Evolutionary conservation across 345 rosid species (phyloP).

Genomic region (Pistacia vera): DNA sequence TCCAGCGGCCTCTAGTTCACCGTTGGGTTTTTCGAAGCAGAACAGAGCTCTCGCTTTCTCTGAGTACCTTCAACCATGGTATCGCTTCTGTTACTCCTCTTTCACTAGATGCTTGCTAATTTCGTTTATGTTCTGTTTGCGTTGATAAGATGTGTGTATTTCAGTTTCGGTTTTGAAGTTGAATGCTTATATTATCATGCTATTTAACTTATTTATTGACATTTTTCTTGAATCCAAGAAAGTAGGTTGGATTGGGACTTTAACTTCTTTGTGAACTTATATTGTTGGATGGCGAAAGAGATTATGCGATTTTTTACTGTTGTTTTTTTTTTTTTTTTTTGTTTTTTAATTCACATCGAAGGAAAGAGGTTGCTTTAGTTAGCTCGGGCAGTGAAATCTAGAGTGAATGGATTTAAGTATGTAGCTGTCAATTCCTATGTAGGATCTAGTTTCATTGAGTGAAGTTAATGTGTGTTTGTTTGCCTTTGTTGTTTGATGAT

Average conservation of each 20-base stretch:
- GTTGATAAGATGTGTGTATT: not conserved
- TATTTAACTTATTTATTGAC: too few species aligned
- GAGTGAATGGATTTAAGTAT: not conserved
- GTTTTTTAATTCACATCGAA: not conserved
- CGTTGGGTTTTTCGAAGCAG: constrained; percentile 4
- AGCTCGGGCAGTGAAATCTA: not conserved
- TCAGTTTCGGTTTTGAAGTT: not conserved
- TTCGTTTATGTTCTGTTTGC: not conserved
- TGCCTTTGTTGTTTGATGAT: too few species aligned
- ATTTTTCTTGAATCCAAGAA: too few species aligned
- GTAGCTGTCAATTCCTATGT: not conserved
- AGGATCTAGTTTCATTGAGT: not conserved
- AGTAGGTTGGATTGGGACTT: not conserved
- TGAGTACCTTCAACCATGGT: not conserved
- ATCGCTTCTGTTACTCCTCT: not conserved
- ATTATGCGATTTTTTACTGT: too few species aligned
- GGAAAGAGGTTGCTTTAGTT: not conserved
- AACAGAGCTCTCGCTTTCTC: not conserved
- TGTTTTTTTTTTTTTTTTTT: not conserved
- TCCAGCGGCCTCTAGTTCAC: not conserved
- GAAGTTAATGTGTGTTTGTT: too few species aligned
- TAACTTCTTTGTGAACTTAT: not conserved
- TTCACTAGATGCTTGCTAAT: not conserved
- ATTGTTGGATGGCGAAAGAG: not conserved
- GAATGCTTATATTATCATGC: too few species aligned